Base-by-base conservation (phyloP, 2,329 filamentous ascomycete genomes). In the Tolypocladium capitatum region DNA sequence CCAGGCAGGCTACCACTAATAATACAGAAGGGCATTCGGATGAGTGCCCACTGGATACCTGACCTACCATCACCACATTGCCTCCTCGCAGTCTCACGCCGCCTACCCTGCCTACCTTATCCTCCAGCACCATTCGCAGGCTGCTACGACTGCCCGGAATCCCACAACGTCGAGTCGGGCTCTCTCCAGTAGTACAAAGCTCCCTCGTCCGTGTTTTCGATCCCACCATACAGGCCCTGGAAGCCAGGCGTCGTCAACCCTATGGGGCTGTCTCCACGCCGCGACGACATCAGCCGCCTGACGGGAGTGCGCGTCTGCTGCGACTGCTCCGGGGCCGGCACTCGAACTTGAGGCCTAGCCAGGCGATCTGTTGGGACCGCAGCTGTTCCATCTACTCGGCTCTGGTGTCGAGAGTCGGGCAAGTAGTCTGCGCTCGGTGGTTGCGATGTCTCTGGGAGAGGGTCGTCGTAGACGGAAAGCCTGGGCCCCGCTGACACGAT, bases 201-300 rank as follows among this genome's bases (percentile, higher is more conserved):
- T 14, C 28, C 27, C 13, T 73, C 71, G 38, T 71, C 68, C 2
- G 62, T 61, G 56, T 76, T 76, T 56, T 76, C 73, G 43, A 59
- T 59, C 13, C 71, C 73, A 21, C 69, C 70, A 51, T 74, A 72
- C 24, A 75, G 59, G 13, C 72, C 70, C 51, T 58, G 59, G 50
- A 71, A 71, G 0, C 70, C 70, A n/a, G 65, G 62, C n/a, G 61
- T 64, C 28, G 59, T 57, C 45, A 73, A 50, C n/a, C 67, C 67
- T 31, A 53, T 46, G 3, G 69, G 68, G 31, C 65, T 69, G 24
- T 53, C 56, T 32, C 10, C 43, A 8, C 30, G 43, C 14, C 16
- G 8, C 14, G 36, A 40, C 21, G 36, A 27, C 21, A 8, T 20
- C 38, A 16, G 24, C 8, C 38, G 21, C 21, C 21, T 41, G 21